Evolutionary conservation across 2,329 filamentous ascomycete species (phyloP), one percentile per base, ranked within the genome.

Genomic region (Helicocarpus griseus): DNA sequence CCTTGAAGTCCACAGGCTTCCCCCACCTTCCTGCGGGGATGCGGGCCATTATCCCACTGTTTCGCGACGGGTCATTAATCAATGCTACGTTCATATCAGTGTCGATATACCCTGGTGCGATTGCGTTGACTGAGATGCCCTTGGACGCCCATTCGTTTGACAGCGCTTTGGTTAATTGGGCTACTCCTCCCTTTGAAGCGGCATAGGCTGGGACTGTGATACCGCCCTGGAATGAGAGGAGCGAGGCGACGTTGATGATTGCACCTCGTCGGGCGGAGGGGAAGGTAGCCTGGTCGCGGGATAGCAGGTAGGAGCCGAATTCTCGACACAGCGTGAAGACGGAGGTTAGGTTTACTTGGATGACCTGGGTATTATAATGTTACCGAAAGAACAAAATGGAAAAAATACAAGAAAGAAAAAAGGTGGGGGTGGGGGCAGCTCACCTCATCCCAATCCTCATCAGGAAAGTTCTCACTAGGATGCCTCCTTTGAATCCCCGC

Each of bases 61-160:
- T 77, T 33, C 89, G 74, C 58, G 78, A 79, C 61, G 78, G 69
- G 67, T 95, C 83, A 48, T 83, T 79, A 40, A 95, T 80, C 62
- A 96, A 69, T 2, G 89, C 89, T 58, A 77, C 78, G 66, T 95
- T 96, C 90, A 95, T 95, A 54, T 95, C 89, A n/a, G 89, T 95
- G 47, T 80, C 86, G 60, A 95, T 87, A 68, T 95, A 95, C 0
- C 89, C 89, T 0, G 89, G 89, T 2, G 89, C 89, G 63, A 95
- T 87, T 6, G 86, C 87, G 67, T 95, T 95, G 38, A 95, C 89
- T 1, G 79, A 87, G 55, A 95, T 78, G 2, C 89, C 89, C 62
- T 82, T 78, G n/a, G 74, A 68, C 0, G 83, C 81, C 89, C 89
- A 95, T 71, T 94, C 87, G 65, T 95, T 95, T 44, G 83, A 82